Conservation (phyloP, 805 yeast species). For the Teunomyces pallodes region DNA sequence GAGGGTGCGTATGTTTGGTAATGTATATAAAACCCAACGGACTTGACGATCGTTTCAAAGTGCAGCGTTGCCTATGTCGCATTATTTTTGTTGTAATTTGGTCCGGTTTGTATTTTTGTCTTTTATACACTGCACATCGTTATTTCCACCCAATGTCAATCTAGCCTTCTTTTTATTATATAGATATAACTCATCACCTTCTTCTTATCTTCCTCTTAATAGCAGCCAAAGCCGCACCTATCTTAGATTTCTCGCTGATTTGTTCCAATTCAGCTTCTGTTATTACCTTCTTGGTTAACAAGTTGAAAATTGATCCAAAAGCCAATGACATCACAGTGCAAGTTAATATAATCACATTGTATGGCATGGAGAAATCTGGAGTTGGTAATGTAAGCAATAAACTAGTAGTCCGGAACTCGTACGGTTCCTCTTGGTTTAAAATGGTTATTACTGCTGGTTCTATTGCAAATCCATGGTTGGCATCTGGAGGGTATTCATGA, state of each 20-base stretch:
- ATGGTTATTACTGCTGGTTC: conserved; percentile 84
- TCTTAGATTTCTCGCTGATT: conserved; percentile 11
- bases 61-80: no score
- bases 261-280: conserved; percentile 68
- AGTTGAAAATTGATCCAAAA: conserved; percentile 82
- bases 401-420: conserved; percentile 79
- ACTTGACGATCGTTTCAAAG: no score
- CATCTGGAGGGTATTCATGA: conserved; percentile 98
- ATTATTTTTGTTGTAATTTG: no score
- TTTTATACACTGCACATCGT: not conserved
- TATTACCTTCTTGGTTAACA: conserved; percentile 69
- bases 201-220: not conserved
- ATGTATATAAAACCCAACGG: no score
- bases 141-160: no score
- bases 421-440: conserved; percentile 25
- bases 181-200: not conserved
- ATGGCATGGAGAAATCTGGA: conserved; percentile 98
- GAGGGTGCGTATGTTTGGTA: no score
- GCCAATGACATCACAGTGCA: conserved; percentile 91
- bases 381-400: conserved; percentile 84
- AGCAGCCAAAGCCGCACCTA: not conserved
- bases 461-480: conserved; percentile 94
- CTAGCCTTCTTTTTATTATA: not conserved
- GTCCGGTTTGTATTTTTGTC: no score
- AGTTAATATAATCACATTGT: conserved; percentile 90